These are phyloP conservation scores for Candolleomyces efflorescens DNA, from an alignment of 768 basidiomycete genomes.

Conservation along the genomic window DNA sequence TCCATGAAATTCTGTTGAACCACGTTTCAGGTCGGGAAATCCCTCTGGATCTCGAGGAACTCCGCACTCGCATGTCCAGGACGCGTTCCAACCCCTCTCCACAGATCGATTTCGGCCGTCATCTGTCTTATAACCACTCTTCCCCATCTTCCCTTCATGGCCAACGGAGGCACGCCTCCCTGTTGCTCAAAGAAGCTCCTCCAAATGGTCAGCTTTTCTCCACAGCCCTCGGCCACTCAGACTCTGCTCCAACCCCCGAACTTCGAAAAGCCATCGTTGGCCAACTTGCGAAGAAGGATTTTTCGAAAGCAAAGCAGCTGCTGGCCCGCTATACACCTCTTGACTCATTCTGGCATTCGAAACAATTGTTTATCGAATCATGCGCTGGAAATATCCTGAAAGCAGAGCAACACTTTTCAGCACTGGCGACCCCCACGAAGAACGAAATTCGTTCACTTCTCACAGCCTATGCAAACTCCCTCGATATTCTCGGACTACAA, in stretches of 20 bases:
- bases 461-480: not conserved
- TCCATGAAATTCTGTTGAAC: constrained; percentile 2
- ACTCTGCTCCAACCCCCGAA: too few species aligned
- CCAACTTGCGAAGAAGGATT: too few species aligned
- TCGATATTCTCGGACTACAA: not conserved
- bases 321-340: not conserved
- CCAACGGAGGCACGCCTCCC: not conserved
- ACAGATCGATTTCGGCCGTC: not conserved
- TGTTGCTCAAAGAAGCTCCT: not conserved
- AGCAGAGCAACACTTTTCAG: not conserved
- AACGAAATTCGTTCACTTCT: not conserved
- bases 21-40: not conserved
- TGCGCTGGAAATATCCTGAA: not conserved
- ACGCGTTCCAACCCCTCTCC: not conserved
- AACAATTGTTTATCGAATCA: not conserved
- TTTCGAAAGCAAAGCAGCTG: not conserved
- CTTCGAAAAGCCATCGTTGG: too few species aligned
- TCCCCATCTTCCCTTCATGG: not conserved
- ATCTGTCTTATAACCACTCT: not conserved
- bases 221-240: not conserved
- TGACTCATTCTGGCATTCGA: not conserved
- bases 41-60: not conserved
- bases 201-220: not conserved
- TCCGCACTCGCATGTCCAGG: not conserved
- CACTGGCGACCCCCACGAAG: not conserved